A percentile compares a stretch with the other conserved stretches of the same genome.
Conservation (phyloP, 768 basidiomycete genomes). For the Mycena floridula region DNA sequence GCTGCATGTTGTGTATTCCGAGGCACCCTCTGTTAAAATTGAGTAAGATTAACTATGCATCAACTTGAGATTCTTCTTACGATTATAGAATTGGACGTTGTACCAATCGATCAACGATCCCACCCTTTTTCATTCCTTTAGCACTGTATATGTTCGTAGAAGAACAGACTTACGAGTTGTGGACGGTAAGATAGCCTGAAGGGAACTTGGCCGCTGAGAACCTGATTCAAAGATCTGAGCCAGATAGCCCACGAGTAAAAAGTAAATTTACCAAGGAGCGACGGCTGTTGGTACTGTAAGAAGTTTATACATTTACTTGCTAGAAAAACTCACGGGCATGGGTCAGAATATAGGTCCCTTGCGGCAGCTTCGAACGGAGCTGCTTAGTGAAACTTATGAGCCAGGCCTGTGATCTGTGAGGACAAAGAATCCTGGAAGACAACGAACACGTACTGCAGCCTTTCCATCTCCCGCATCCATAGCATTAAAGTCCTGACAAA, state of each 20-base stretch:
- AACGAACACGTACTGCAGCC: conserved; percentile 36
- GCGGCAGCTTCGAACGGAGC: conserved; percentile 42
- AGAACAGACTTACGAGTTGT: conserved; percentile 30
- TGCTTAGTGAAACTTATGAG: conserved; percentile 46
- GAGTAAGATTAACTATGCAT: conserved; percentile 2
- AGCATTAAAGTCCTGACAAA: conserved; percentile 51
- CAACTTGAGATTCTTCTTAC: conserved; percentile 19
- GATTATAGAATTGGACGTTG: conserved; percentile 47
- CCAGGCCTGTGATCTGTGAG: conserved; percentile 31
- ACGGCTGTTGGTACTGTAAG: too few species aligned
- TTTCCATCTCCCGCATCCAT: conserved; percentile 43
- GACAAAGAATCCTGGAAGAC: background rate
- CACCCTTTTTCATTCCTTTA: conserved; percentile 53
- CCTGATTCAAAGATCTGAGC: too few species aligned
- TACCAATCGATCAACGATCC: conserved; percentile 64
- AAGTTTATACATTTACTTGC: too few species aligned
- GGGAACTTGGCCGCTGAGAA: too few species aligned
- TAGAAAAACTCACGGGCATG: conserved; percentile 46
- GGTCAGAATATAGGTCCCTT: conserved; percentile 43
- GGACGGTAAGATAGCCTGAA: background rate
- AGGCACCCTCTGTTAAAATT: conserved; percentile 41
- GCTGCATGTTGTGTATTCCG: conserved; percentile 59
- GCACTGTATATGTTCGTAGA: conserved; percentile 32
- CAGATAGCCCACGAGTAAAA: too few species aligned
- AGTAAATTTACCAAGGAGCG: conserved; percentile 44